These are phyloP conservation scores for Phoma herbarum DNA, from an alignment of 2,329 filamentous ascomycete species.

Conservation along the genomic window DNA sequence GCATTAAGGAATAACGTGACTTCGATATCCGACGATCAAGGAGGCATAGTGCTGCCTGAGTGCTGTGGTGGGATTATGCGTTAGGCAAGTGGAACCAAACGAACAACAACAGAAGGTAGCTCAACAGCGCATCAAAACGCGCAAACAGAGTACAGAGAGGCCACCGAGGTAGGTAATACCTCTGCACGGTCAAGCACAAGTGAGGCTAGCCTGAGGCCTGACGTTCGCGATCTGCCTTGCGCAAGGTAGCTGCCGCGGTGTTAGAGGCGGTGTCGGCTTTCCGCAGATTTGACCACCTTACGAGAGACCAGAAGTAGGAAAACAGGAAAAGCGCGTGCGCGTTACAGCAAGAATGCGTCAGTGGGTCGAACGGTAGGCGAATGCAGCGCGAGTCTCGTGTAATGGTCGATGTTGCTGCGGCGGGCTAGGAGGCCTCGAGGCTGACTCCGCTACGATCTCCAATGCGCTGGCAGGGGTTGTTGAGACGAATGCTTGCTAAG, in stretches of 20 bases:
- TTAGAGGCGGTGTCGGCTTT: constrained; percentile 46
- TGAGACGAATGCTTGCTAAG: constrained; percentile 43
- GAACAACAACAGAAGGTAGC: constrained; percentile 21
- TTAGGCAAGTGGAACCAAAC: constrained; percentile 22
- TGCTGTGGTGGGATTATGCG: constrained; percentile 30
- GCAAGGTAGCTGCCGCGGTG: constrained; percentile 39
- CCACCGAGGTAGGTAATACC: constrained; percentile 33
- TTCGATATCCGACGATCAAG: constrained; percentile 36
- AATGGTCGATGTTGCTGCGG: constrained; percentile 28
- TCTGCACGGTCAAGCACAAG: constrained; percentile 33
- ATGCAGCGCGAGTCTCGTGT: constrained; percentile 34
- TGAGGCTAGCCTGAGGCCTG: constrained; percentile 38
- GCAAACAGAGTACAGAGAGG: constrained; percentile 26
- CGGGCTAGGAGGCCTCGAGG: constrained; percentile 43
- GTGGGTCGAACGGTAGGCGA: constrained; percentile 34
- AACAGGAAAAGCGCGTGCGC: constrained; percentile 36
- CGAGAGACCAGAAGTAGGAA: constrained; percentile 33
- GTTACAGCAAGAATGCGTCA: constrained; percentile 29
- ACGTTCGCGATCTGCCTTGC: constrained; percentile 47
- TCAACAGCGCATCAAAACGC: constrained; percentile 28
- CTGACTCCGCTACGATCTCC: constrained; percentile 42
- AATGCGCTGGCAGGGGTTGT: constrained; percentile 34
- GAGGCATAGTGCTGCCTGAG: constrained; percentile 48
- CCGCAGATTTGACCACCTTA: constrained; percentile 37
- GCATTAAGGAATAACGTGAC: constrained; percentile 43